Base-by-base conservation (phyloP, 352 stramenopile genomes). In the Aphanomyces stellatus region DNA sequence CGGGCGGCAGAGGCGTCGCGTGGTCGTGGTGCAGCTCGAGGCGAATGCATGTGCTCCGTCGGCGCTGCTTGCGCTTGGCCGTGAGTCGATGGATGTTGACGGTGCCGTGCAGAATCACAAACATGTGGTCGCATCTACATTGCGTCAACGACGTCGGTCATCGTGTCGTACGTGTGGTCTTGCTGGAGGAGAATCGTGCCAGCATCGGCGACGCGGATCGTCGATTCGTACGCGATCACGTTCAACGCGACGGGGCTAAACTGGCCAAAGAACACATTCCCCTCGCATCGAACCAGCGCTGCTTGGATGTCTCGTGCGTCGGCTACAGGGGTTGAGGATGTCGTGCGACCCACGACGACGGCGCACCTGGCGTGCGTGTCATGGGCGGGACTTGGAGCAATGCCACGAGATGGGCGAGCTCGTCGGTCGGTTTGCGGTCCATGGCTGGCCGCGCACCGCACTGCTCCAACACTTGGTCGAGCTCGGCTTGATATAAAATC, bases 41-140 rank as follows among this genome's bases (percentile, higher is more conserved):
- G 22, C 17, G 60, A 25, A 59, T 48, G 8, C 31, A 24, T 24
- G 34, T 22, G 34, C 60, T 67, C 24, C 34, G 46, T 6, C 49
- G 43, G 13, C 60, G 60, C 4, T 46, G 31, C 42, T 51, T 48
- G 13, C 34, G 17, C 22, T 13, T 22, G 5, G 42, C 40, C 22
- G 60, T 67, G 2, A 67, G 22, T 1, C 60, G 40, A 33, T 59
- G 43, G 27, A 67, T 67, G 13, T 67, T 56, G 24, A 67, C 42
- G 2, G 31, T 22, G 17, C 60, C 60, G 17, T 42, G 25, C 0
- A 67, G 42, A 3, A 67, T 17, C 28, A 67, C 22, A 31, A 31
- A 67, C 60, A 67, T 67, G 22, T 25, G 10, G 2, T 59, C 42
- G 60, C 60, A 57, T 28, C 60, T 67, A 67, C 0, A 67, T 30